Evolutionary conservation across 202 grass and related monocot species (phyloP).

Genomic region (Eragrostis tef): DNA sequence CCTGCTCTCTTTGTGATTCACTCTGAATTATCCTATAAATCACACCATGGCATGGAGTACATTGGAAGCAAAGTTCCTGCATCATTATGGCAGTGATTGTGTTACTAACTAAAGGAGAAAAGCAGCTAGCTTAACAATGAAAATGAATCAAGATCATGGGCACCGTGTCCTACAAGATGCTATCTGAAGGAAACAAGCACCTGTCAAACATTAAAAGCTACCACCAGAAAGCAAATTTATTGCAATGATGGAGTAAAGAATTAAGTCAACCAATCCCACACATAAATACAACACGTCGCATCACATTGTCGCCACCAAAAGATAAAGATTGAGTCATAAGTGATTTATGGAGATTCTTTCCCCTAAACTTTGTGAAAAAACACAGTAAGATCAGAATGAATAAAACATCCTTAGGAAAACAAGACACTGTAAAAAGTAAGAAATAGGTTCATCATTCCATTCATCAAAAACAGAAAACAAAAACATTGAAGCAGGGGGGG

Average conservation of each 20-base stretch:
- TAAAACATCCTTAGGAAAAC: not conserved
- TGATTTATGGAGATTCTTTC: constrained; percentile 1
- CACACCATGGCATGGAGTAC: constrained; percentile 24
- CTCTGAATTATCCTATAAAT: constrained; percentile 25
- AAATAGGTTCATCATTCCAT: not conserved
- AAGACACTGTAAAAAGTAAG: not conserved
- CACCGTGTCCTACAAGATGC: constrained; percentile 2
- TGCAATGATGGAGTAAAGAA: constrained; percentile 29
- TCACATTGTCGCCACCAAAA: not conserved
- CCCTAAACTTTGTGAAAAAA: not conserved
- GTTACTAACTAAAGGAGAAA: constrained; percentile 30
- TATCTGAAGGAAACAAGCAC: constrained; percentile 5
- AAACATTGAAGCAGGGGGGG: not conserved
- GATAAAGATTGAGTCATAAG: constrained; percentile 3
- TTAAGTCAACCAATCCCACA: constrained; percentile 1
- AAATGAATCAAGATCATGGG: constrained; percentile 2
- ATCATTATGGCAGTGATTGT: constrained; percentile 22
- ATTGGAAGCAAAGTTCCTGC: constrained; percentile 44
- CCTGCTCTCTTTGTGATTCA: constrained; percentile 1
- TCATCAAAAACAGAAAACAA: not conserved
- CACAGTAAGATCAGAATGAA: not conserved
- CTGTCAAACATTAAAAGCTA: constrained; percentile 23
- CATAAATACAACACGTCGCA: constrained; percentile 29
- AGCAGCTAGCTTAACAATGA: not conserved
- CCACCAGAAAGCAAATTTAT: constrained; percentile 36